Conservation (phyloP, 495 filamentous ascomycete species). For the Neurospora sp. region DNA sequence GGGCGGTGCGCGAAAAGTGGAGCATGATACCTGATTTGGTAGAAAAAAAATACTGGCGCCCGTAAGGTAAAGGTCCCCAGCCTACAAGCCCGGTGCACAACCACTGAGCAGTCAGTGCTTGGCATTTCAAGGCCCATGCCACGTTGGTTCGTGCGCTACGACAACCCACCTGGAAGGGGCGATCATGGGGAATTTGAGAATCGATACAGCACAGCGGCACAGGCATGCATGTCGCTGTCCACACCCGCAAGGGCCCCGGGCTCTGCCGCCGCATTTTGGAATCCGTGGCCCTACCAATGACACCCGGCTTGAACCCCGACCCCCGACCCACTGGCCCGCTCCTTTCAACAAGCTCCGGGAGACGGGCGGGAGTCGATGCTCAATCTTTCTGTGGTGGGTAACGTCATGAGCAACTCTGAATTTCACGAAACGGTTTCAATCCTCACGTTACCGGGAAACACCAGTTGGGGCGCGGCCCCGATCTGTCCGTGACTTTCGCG, state of each 20-base stretch:
- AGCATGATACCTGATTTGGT: slow-evolving; percentile 24
- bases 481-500: neutral
- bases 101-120: slow-evolving; percentile 4
- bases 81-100: neutral
- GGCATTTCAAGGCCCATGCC: slow-evolving; percentile 9
- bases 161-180: slow-evolving; percentile 19
- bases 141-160: slow-evolving; percentile 27
- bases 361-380: neutral
- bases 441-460: neutral
- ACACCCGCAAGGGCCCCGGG: neutral
- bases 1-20: slow-evolving; percentile 18
- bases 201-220: neutral
- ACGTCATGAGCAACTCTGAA: neutral
- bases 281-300: neutral
- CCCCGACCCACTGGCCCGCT: neutral
- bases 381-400: neutral
- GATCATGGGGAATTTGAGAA: neutral
- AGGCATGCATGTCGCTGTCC: neutral
- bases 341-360: neutral
- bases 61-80: neutral
- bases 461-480: neutral
- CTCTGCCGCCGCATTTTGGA: neutral
- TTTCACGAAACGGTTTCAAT: neutral
- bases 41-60: slow-evolving; percentile 21
- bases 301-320: neutral